These are phyloP conservation scores for Wickerhamomyces sp. DNA, from an alignment of 1,139 yeast species.

Conservation along the genomic window DNA sequence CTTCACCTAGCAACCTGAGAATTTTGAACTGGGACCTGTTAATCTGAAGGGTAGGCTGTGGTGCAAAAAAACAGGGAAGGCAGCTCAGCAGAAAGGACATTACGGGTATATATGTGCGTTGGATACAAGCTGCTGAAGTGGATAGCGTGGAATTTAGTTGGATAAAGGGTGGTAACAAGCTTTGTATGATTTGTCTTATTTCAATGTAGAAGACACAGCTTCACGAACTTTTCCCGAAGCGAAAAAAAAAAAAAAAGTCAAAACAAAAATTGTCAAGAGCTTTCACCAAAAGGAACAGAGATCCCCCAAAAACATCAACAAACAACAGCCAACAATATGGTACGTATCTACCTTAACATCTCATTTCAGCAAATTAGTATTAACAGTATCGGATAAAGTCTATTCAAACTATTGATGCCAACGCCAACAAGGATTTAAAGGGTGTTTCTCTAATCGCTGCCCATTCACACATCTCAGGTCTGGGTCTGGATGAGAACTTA, in stretches of 20 bases:
- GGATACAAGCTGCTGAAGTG: too few species aligned
- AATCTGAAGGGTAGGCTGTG: conserved; percentile 45
- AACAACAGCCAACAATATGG: conserved; percentile 1
- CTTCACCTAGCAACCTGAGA: conserved; percentile 76
- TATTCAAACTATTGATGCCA: conserved; percentile 36
- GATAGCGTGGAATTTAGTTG: too few species aligned
- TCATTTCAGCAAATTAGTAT: too few species aligned
- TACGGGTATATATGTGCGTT: too few species aligned
- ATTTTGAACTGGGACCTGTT: conserved; percentile 50
- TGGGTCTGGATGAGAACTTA: conserved; percentile 87
- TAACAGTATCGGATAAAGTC: too few species aligned
- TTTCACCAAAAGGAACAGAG: too few species aligned
- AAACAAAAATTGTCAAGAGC: too few species aligned
- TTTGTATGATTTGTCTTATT: too few species aligned
- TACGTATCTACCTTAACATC: neutral
- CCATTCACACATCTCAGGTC: conserved; percentile 93
- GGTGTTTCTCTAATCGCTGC: conserved; percentile 83
- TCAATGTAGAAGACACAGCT: too few species aligned
- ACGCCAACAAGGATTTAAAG: conserved; percentile 40
- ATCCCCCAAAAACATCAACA: neutral
- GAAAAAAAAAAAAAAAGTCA: neutral
- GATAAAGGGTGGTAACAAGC: too few species aligned
- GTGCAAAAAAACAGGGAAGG: conserved; percentile 30
- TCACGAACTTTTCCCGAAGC: neutral
- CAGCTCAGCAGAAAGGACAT: conserved; percentile 15